Base-by-base conservation (phyloP, 169 alveolate species). In the Eimeria zaria region DNA sequence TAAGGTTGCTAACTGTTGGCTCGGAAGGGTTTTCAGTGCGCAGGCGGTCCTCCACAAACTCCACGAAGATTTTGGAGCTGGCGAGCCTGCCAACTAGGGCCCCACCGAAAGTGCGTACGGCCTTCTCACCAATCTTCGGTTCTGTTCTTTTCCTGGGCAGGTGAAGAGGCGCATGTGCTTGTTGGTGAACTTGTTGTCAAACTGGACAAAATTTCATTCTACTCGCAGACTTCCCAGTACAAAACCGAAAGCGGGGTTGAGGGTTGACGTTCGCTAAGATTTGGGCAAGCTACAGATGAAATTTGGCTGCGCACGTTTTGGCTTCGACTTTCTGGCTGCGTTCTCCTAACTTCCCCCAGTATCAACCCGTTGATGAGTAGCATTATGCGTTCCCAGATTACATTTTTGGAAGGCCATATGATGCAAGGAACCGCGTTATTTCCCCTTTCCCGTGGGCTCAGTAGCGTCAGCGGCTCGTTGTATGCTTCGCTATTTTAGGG, bases 281-380 rank as follows among this genome's bases (percentile, higher is more conserved):
- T 73, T 44, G 88, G 27, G 88, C 88, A 27, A 48, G 88, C 88
- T 11, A 8, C 67, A 27, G 14, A 30, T 30, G 48, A 8, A 30
- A 48, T 46, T 78, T 78, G 88, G 41, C 88, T 78, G 88, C 88
- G 67, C 88, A 27, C 64, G 60, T 78, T 78, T 48, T 78, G 88
- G 27, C 88, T 78, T 78, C 58, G 62, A 74, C 39, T 74, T 46
- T 44, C 62, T 24, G 88, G 88, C 88, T 78, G 64, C 62, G 44
- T 48, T 78, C 46, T 48, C n/a, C 88, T 78, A 44, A 44, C n/a
- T 44, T 48, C 88, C 9, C 12, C 67, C 53, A 46, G 39, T n/a
- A 51, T 24, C 14, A 46, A 67, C 48, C 27, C 46, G 60, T 46
- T 44, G 88, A 46, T 2, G 18, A 22, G 27, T 27, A 27, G 69